A percentile compares a stretch with the other conserved stretches of the same genome.
phyloP scores from a whole-genome alignment of 371 early-diverging fungal genomes.

The Nematocida ironsii region DNA sequence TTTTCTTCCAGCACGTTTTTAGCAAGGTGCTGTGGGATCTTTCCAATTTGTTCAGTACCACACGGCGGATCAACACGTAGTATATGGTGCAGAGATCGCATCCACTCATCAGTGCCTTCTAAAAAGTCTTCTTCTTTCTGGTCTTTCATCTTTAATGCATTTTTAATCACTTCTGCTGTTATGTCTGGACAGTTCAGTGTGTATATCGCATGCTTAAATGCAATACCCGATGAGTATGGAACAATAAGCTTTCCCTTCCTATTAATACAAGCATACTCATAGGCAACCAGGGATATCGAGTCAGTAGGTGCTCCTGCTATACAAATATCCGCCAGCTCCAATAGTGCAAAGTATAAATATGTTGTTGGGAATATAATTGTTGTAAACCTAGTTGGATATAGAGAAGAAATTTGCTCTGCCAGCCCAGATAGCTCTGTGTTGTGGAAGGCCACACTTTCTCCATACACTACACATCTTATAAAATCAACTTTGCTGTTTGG shows the following conservation, averaged over 20 bases:
- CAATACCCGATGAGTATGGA: constrained; percentile 48
- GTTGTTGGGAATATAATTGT: constrained; percentile 36
- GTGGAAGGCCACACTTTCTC: constrained; percentile 33
- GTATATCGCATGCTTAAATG: constrained; percentile 7
- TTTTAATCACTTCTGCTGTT: constrained; percentile 14
- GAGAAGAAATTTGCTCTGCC: constrained; percentile 12
- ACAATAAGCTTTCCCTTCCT: neutral
- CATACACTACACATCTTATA: constrained; percentile 39
- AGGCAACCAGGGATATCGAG: constrained; percentile 34
- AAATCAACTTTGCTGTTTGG: constrained; percentile 16
- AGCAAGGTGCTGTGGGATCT: constrained; percentile 17
- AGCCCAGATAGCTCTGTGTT: constrained; percentile 34
- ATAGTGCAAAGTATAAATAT: constrained; percentile 32
- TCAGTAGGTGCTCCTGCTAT: constrained; percentile 33
- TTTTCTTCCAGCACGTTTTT: constrained; percentile 33
- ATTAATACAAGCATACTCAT: constrained; percentile 29
- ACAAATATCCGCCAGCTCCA: constrained; percentile 18
- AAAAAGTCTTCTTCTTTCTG: constrained; percentile 5
- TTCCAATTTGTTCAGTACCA: neutral
- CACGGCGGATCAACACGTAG: neutral
- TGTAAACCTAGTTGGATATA: constrained; percentile 14
- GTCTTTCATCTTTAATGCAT: neutral
- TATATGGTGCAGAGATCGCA: neutral
- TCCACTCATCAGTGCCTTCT: constrained; percentile 19
- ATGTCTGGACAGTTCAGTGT: constrained; percentile 48